Conservation (phyloP, 1,284 basidiomycete species). For the Ustilago lituana region DNA sequence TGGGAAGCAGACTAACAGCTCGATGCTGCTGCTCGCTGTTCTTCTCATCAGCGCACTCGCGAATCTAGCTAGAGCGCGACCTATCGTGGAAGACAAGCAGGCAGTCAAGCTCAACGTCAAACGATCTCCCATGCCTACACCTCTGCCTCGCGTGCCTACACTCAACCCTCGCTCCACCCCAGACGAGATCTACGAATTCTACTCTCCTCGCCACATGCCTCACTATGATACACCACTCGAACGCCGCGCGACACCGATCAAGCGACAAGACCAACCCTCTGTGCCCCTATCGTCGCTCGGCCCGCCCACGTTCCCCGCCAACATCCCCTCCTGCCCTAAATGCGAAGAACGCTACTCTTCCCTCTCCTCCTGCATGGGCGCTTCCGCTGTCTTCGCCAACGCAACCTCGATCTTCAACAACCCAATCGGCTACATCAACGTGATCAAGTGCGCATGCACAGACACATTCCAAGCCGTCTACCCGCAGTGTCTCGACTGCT, state of each 20-base stretch:
- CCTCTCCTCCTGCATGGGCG: constrained; percentile 55
- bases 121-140: constrained; percentile 29
- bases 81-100: constrained; percentile 2
- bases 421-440: constrained; percentile 58
- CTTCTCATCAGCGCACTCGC: constrained; percentile 1
- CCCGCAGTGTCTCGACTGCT: constrained; percentile 77
- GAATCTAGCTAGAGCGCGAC: constrained; percentile 1
- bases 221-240: background rate
- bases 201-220: constrained; percentile 22
- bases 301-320: constrained; percentile 49
- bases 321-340: constrained; percentile 52
- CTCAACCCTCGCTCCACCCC: constrained; percentile 32
- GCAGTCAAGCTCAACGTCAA: constrained; percentile 7
- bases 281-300: constrained; percentile 45
- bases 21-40: background rate
- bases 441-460: constrained; percentile 76
- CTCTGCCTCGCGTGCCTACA: constrained; percentile 18
- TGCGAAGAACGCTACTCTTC: constrained; percentile 50
- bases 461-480: constrained; percentile 76
- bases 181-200: constrained; percentile 48
- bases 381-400: constrained; percentile 49
- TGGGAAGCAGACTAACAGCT: background rate
- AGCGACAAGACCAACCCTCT: constrained; percentile 40
- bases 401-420: constrained; percentile 55
- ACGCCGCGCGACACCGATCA: background rate